Evolutionary conservation across 1,284 basidiomycete genomes (phyloP).

Genomic region (Termitomyces sp.): DNA sequence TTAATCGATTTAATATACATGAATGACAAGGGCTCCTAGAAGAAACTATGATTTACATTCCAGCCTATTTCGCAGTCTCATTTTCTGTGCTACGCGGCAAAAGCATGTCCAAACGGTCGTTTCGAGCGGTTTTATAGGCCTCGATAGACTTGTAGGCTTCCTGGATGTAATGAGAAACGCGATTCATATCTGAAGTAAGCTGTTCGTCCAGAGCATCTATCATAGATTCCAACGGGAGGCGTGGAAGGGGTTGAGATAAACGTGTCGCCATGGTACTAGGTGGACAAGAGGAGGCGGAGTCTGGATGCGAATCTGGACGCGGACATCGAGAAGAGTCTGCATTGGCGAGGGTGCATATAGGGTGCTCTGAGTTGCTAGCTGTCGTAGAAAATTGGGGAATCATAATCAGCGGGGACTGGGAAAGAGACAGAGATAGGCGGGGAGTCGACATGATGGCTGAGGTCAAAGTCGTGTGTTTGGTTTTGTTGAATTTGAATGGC

Average conservation of each 20-base stretch:
- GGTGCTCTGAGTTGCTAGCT: not conserved
- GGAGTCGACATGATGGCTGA: constrained; percentile 2
- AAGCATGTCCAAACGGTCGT: not conserved
- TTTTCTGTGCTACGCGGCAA: not conserved
- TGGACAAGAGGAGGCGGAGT: not conserved
- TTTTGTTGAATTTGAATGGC: constrained; percentile 4
- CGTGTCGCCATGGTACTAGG: not conserved
- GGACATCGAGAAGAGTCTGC: not conserved
- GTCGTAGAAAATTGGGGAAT: constrained; percentile 20
- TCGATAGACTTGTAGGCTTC: constrained; percentile 30
- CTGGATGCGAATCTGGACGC: not conserved
- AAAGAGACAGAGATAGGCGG: constrained; percentile 1
- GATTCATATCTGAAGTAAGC: constrained; percentile 33
- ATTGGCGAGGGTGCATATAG: not conserved
- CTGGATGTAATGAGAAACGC: constrained; percentile 33
- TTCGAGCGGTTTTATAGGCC: constrained; percentile 24
- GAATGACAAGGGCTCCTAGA: too few species aligned
- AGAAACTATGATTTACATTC: not conserved
- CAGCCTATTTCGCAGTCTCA: not conserved
- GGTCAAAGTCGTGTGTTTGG: constrained; percentile 7
- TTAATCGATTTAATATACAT: not conserved
- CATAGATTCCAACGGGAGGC: not conserved
- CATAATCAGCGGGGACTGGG: constrained; percentile 30
- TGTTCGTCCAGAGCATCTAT: constrained; percentile 26
- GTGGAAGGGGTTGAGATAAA: constrained; percentile 5